Percentiles rank a stretch among this genome's conserved stretches.
Conservation (phyloP, 345 rosid species). For the Acer saccharum region DNA sequence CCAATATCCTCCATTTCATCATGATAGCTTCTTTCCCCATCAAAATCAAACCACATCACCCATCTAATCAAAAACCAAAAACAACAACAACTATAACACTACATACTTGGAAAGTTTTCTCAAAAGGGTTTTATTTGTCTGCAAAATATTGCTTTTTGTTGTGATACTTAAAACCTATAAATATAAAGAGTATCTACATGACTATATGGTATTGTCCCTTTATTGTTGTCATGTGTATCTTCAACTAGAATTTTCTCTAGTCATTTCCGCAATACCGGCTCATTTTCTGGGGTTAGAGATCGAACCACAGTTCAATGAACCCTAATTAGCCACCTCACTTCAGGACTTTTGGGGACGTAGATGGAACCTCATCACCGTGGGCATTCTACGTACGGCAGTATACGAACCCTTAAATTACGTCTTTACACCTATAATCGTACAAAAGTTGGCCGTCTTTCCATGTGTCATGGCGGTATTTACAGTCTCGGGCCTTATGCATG, state of each 20-base stretch:
- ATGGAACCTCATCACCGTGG: constrained; percentile 70
- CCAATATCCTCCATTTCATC: constrained; percentile 54
- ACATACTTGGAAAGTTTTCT: not conserved
- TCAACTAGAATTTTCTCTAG: constrained; percentile 47
- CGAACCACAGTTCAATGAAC: constrained; percentile 66
- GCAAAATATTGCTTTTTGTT: constrained; percentile 39
- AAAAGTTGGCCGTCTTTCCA: constrained; percentile 20
- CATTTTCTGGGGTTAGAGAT: constrained; percentile 46
- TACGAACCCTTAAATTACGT: constrained; percentile 43
- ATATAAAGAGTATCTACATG: constrained; percentile 36
- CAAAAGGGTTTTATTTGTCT: constrained; percentile 16
- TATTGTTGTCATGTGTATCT: constrained; percentile 48
- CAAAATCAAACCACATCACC: constrained; percentile 22
- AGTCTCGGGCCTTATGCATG: constrained; percentile 61
- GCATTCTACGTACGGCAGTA: constrained; percentile 52
- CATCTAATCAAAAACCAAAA: not conserved
- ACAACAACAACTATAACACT: not conserved
- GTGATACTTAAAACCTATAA: constrained; percentile 31
- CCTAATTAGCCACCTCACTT: constrained; percentile 65
- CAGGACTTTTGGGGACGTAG: constrained; percentile 88
- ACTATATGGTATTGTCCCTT: constrained; percentile 27
- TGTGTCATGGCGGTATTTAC: constrained; percentile 52
- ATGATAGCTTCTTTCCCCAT: constrained; percentile 62
- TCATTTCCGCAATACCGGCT: constrained; percentile 36
- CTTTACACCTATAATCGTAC: constrained; percentile 24